These are phyloP conservation scores for Cyclocybe cylindracea DNA, from an alignment of 768 basidiomycete genomes.

Conservation along the genomic window DNA sequence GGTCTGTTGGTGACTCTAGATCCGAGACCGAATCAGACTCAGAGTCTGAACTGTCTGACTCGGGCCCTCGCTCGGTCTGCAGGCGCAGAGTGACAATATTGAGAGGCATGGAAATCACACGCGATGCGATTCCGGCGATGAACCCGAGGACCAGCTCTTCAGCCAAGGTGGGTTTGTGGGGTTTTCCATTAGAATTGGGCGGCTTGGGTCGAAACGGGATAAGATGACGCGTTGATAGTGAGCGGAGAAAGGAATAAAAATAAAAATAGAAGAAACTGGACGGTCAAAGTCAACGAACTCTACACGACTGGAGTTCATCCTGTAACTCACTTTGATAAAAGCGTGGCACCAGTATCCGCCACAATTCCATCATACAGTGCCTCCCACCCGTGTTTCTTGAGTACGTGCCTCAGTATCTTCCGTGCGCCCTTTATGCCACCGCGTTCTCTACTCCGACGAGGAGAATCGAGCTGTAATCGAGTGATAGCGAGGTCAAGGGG, in stretches of 20 bases:
- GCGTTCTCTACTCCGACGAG: constrained; percentile 19
- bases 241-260: constrained; percentile 51
- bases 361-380: constrained; percentile 53
- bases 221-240: constrained; percentile 37
- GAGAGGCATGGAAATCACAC: constrained; percentile 55
- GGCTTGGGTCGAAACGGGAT: constrained; percentile 7
- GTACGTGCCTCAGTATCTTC: constrained; percentile 37
- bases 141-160: constrained; percentile 60
- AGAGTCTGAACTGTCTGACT: constrained; percentile 11
- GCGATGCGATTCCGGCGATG: constrained; percentile 55
- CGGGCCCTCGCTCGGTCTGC: constrained; percentile 42
- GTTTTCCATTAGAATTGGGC: constrained; percentile 4
- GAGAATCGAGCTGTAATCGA: constrained; percentile 42
- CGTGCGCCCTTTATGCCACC: constrained; percentile 31
- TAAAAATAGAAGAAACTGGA: constrained; percentile 62
- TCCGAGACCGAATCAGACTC: constrained; percentile 3
- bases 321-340: constrained; percentile 49
- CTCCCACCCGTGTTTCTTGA: constrained; percentile 38
- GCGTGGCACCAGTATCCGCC: constrained; percentile 53
- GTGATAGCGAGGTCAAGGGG: constrained; percentile 63
- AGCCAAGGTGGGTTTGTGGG: constrained; percentile 35
- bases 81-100: constrained; percentile 56
- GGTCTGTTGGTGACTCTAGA: no score
- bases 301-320: not conserved
- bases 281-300: not conserved